Evolutionary conservation across 768 basidiomycete genomes (phyloP).

Genomic region (Cystofilobasidium capitatum): DNA sequence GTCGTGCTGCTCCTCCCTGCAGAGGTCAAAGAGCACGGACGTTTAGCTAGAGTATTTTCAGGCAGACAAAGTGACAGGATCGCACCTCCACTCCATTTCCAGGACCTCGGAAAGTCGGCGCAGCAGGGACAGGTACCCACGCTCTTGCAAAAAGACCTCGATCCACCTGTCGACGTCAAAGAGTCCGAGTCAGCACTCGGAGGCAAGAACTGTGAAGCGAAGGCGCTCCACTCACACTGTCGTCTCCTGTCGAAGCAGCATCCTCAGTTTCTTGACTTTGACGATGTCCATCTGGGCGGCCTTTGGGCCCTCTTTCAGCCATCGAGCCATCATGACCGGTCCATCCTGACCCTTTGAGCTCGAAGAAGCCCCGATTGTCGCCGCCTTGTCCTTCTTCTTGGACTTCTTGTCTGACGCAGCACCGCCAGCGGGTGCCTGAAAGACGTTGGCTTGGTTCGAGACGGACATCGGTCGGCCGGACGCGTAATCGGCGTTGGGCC

Average conservation of each 20-base stretch:
- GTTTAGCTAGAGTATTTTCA: background rate
- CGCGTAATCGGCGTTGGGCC: background rate
- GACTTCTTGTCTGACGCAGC: conserved; percentile 1
- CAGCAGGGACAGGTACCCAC: conserved; percentile 76
- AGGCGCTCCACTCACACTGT: conserved; percentile 51
- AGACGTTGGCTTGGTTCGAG: conserved; percentile 12
- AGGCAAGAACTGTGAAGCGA: background rate
- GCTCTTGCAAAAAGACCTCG: conserved; percentile 65
- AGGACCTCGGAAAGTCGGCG: conserved; percentile 81
- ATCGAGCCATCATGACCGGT: conserved; percentile 19
- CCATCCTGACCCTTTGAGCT: conserved; percentile 5
- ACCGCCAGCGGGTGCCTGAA: background rate
- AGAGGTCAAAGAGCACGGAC: conserved; percentile 16
- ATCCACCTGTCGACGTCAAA: conserved; percentile 58
- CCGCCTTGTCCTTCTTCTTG: background rate
- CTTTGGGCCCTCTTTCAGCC: conserved; percentile 39
- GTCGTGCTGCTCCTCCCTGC: conserved; percentile 95
- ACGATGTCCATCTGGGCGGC: conserved; percentile 75
- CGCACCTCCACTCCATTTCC: conserved; percentile 91
- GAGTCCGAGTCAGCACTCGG: conserved; percentile 14
- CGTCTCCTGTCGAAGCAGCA: conserved; percentile 82
- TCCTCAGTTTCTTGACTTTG: conserved; percentile 71
- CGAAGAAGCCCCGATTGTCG: background rate
- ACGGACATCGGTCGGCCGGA: background rate
- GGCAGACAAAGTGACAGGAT: conserved; percentile 18